Conservation (phyloP, 148 eudicot species). For the Beta vulgaris region DNA sequence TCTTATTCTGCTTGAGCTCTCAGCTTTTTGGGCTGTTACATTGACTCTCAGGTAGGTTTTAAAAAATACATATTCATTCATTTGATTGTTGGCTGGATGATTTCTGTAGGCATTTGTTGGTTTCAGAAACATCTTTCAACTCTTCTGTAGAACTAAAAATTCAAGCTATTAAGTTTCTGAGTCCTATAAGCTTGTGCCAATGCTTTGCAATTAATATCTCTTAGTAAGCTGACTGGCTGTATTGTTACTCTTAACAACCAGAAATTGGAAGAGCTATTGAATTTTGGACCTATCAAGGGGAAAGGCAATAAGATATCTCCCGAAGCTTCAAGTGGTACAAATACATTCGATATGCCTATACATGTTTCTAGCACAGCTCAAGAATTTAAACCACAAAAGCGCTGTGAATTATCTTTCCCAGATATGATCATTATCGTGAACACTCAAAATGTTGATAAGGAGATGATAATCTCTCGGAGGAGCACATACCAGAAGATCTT, state of each 20-base stretch:
- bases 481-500: constrained; percentile 87
- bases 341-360: constrained; percentile 21
- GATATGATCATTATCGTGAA: constrained; percentile 59
- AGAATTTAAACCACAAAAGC: constrained; percentile 31
- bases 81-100: not conserved
- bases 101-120: not conserved
- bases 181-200: not conserved
- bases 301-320: constrained; percentile 29
- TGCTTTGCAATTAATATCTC: constrained; percentile 14
- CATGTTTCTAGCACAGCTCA: constrained; percentile 30
- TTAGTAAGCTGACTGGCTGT: constrained; percentile 12
- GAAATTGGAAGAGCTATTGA: constrained; percentile 53
- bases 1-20: not conserved
- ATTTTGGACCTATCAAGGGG: constrained; percentile 42
- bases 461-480: constrained; percentile 93
- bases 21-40: not conserved
- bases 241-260: constrained; percentile 21
- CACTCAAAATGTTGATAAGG: constrained; percentile 71
- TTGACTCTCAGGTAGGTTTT: not conserved
- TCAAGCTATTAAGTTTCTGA: not conserved
- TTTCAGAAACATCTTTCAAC: not conserved
- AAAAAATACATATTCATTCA: not conserved
- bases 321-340: constrained; percentile 33
- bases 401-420: constrained; percentile 38
- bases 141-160: not conserved